A percentile compares a stretch with the other conserved stretches of the same genome.
Evolutionary conservation across 2,329 filamentous ascomycete species (phyloP).

Genomic region (Aspergillus glaucus): DNA sequence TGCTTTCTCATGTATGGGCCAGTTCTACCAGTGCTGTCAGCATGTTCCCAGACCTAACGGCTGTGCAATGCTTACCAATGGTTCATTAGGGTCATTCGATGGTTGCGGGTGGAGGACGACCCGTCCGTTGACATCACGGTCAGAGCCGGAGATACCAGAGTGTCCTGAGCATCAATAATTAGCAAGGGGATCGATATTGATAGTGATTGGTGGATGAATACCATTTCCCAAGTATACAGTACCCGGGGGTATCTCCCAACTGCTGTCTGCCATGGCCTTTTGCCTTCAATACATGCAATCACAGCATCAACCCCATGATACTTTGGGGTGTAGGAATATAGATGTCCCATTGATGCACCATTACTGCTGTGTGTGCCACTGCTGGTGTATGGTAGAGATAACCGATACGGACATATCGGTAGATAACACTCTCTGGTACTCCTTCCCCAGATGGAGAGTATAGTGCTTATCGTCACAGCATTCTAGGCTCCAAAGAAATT

Average conservation of each 20-base stretch:
- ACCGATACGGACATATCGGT: neutral
- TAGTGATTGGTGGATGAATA: neutral
- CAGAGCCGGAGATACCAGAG: neutral
- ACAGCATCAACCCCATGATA: neutral
- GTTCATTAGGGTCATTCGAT: conserved; percentile 19
- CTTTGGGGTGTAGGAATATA: neutral
- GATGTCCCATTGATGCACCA: neutral
- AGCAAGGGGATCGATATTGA: neutral
- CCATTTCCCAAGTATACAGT: neutral
- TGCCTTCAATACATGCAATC: neutral
- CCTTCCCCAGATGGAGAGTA: neutral
- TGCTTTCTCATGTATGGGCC: conserved; percentile 4
- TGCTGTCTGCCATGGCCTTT: neutral
- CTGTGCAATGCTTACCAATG: conserved; percentile 2
- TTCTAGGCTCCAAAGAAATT: neutral
- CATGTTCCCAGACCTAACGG: too few relatives aligned
- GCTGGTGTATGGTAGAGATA: neutral
- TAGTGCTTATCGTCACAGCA: neutral
- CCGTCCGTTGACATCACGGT: neutral
- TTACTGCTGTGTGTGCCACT: too few relatives aligned
- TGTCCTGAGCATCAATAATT: neutral
- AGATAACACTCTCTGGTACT: neutral
- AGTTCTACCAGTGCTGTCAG: conserved; percentile 5
- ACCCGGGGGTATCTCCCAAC: neutral
- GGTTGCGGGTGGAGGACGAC: conserved; percentile 9